phyloP scores from a whole-genome alignment of 202 grass and related monocot genomes.

The Hordeum pubiflorum region DNA sequence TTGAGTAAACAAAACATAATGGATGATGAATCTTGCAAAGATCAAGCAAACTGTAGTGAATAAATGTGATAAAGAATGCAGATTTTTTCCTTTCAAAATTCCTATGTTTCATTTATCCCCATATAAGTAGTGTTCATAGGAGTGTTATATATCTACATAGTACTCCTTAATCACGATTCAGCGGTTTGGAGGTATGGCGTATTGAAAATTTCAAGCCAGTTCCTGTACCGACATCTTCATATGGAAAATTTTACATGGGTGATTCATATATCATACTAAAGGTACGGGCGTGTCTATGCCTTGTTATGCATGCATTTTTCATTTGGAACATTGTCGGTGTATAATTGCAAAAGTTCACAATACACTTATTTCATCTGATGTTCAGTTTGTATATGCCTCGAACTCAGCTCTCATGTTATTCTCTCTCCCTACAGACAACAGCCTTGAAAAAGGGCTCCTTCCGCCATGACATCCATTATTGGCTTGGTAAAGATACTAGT shows the following conservation, averaged over 20 bases:
- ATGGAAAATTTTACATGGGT: constrained; percentile 91
- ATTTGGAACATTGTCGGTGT: not conserved
- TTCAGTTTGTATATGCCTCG: not conserved
- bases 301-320: not conserved
- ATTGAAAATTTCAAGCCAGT: constrained; percentile 90
- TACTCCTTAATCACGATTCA: constrained; percentile 32
- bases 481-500: constrained; percentile 97
- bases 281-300: constrained; percentile 35
- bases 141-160: not conserved
- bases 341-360: not conserved
- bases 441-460: constrained; percentile 80
- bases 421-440: constrained; percentile 51
- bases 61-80: not conserved
- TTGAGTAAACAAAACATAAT: not conserved
- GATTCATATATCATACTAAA: constrained; percentile 95
- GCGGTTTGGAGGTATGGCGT: constrained; percentile 86
- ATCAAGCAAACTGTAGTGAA: not conserved
- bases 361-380: not conserved
- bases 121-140: not conserved
- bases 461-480: constrained; percentile 94
- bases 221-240: constrained; percentile 38
- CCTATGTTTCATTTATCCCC: not conserved
- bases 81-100: not conserved
- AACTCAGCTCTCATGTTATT: not conserved
- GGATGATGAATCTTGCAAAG: not conserved